These are phyloP conservation scores for Xylariaceae sp. DNA, from an alignment of 2,329 filamentous ascomycete genomes.

Conservation along the genomic window DNA sequence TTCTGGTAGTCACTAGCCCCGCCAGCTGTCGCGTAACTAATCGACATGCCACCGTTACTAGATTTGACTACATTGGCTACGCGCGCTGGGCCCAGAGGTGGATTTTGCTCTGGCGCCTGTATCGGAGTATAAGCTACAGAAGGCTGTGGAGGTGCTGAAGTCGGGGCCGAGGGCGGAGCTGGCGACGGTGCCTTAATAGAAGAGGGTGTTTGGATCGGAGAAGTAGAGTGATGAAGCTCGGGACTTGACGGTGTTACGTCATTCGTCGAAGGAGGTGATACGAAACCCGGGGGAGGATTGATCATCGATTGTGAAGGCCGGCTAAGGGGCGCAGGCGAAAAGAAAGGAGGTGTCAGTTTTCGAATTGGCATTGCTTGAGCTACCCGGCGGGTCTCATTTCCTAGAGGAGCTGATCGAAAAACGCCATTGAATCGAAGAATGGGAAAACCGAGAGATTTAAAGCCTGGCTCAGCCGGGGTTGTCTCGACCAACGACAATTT, in stretches of 20 bases:
- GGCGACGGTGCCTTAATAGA: slow-evolving; percentile 1
- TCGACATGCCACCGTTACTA: slow-evolving; percentile 30
- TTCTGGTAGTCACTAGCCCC: slow-evolving; percentile 28
- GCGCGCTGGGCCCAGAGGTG: slow-evolving; percentile 9
- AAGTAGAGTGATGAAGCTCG: slow-evolving; percentile 7
- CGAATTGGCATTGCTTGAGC: slow-evolving; percentile 13
- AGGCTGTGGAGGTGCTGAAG: neutral
- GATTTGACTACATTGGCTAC: slow-evolving; percentile 26
- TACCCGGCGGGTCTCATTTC: slow-evolving; percentile 26
- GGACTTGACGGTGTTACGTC: slow-evolving; percentile 9
- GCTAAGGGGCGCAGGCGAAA: slow-evolving; percentile 12
- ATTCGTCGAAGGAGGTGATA: slow-evolving; percentile 8
- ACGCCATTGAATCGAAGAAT: slow-evolving; percentile 28
- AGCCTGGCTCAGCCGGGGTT: slow-evolving; percentile 28
- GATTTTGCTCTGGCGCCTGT: neutral
- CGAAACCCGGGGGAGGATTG: slow-evolving; percentile 7
- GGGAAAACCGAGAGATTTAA: slow-evolving; percentile 27
- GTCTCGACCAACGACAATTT: slow-evolving; percentile 28
- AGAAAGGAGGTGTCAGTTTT: slow-evolving; percentile 21
- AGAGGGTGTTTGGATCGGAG: slow-evolving; percentile 9
- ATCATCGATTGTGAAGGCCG: slow-evolving; percentile 10
- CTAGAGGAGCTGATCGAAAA: slow-evolving; percentile 26
- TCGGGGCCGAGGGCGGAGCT: slow-evolving; percentile 3
- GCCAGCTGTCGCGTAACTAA: slow-evolving; percentile 31
- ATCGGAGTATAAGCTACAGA: slow-evolving; percentile 2